These are phyloP conservation scores for Coemansia sp. DNA, from an alignment of 192 early-diverging fungal species.

Conservation along the genomic window DNA sequence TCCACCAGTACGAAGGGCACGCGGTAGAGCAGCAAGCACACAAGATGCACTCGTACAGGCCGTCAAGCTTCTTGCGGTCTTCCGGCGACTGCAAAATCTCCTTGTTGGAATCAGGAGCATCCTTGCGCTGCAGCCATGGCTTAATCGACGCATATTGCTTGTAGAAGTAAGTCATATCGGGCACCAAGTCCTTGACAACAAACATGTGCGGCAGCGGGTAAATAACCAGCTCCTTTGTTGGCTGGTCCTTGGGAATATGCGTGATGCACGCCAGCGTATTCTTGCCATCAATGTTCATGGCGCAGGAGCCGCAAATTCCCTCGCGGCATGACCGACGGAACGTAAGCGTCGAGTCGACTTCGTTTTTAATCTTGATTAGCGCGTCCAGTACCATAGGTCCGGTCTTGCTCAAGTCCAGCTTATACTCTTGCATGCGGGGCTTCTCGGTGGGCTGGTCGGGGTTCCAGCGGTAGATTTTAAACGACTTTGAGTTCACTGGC, in stretches of 20 bases:
- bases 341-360: conserved; percentile 87
- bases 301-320: conserved; percentile 95
- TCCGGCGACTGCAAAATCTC: conserved; percentile 94
- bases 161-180: conserved; percentile 96
- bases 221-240: conserved; percentile 70
- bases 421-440: conserved; percentile 83
- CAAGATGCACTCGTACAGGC: conserved; percentile 96
- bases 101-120: conserved; percentile 49
- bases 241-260: conserved; percentile 73
- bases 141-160: conserved; percentile 97
- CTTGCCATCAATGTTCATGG: conserved; percentile 96
- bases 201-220: conserved; percentile 98
- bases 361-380: conserved; percentile 97
- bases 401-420: conserved; percentile 86
- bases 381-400: conserved; percentile 97
- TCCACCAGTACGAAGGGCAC: conserved; percentile 98
- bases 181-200: conserved; percentile 96
- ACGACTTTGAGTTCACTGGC: conserved; percentile 74
- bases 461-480: conserved; percentile 96
- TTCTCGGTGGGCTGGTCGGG: conserved; percentile 86
- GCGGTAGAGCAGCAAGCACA: conserved; percentile 97
- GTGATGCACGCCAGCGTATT: conserved; percentile 94
- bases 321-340: conserved; percentile 97
- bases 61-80: conserved; percentile 93
- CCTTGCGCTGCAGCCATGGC: conserved; percentile 92